Evolutionary conservation across 805 yeast genomes (phyloP).

Genomic region (Kuraishia cidri): DNA sequence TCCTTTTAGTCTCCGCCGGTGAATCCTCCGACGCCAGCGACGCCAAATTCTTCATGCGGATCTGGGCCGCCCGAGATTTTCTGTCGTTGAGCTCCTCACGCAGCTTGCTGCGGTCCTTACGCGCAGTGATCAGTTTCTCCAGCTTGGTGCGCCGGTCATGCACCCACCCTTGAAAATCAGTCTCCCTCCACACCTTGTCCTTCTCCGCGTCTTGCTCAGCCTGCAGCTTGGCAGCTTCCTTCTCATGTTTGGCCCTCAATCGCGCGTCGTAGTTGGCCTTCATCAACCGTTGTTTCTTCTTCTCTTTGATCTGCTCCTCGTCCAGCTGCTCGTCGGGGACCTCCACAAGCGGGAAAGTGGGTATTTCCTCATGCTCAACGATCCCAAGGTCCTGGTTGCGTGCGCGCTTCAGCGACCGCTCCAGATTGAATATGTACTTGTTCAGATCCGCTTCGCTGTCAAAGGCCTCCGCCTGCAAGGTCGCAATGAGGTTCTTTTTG

Average conservation of each 20-base stretch:
- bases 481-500: slow-evolving; percentile 43
- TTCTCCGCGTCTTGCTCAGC: slow-evolving; percentile 50
- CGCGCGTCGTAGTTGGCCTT: slow-evolving; percentile 90
- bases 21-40: slow-evolving; percentile 70
- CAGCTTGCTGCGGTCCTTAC: slow-evolving; percentile 62
- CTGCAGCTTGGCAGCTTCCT: slow-evolving; percentile 52
- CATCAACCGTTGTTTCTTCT: slow-evolving; percentile 72
- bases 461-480: slow-evolving; percentile 66
- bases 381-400: slow-evolving; percentile 58
- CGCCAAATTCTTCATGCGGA: slow-evolving; percentile 86
- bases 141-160: slow-evolving; percentile 56
- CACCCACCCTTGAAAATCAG: slow-evolving; percentile 76
- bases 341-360: slow-evolving; percentile 67
- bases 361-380: slow-evolving; percentile 35
- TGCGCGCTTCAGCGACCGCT: slow-evolving; percentile 61
- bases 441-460: slow-evolving; percentile 65
- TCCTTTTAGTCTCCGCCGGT: slow-evolving; percentile 24
- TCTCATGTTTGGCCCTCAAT: slow-evolving; percentile 71
- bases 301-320: slow-evolving; percentile 78
- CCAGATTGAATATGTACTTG: slow-evolving; percentile 55
- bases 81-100: slow-evolving; percentile 77
- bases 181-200: slow-evolving; percentile 71
- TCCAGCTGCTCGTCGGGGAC: slow-evolving; percentile 76
- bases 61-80: slow-evolving; percentile 86
- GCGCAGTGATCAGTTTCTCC: slow-evolving; percentile 43